A percentile compares a stretch with the other conserved stretches of the same genome.
Evolutionary conservation across 805 yeast species (phyloP).

Genomic region (Maudiozyma bulderi): DNA sequence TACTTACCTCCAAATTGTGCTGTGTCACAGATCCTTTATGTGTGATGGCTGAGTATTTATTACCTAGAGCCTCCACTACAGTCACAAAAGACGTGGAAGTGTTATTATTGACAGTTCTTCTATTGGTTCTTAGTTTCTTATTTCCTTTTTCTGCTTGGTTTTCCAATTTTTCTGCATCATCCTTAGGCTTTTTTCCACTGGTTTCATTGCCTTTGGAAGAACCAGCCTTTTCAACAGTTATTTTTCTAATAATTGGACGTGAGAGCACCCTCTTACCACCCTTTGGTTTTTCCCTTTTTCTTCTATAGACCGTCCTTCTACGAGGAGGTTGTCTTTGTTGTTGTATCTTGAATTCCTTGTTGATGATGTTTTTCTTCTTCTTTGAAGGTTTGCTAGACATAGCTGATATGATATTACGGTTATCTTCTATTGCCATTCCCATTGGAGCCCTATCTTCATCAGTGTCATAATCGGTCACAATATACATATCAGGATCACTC

Average conservation of each 20-base stretch:
- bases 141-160: background rate
- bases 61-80: conserved; percentile 20
- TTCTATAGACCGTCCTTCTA: background rate
- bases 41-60: conserved; percentile 10
- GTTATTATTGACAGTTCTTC: background rate
- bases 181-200: background rate
- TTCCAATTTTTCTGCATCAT: background rate
- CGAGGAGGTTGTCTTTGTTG: no score
- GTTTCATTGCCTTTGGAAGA: background rate
- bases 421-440: background rate
- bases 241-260: background rate
- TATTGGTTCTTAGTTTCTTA: conserved; percentile 1
- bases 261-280: background rate
- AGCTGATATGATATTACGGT: background rate
- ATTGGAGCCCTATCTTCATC: background rate
- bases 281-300: background rate
- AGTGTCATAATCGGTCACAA: background rate
- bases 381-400: background rate
- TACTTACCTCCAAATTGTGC: background rate
- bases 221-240: background rate
- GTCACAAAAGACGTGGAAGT: conserved; percentile 18
- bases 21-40: background rate
- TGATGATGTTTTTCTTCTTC: background rate
- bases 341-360: no score
- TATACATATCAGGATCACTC: background rate